Base-by-base conservation (phyloP, 129 eudicot genomes). In the Pulicaria dysenterica region DNA sequence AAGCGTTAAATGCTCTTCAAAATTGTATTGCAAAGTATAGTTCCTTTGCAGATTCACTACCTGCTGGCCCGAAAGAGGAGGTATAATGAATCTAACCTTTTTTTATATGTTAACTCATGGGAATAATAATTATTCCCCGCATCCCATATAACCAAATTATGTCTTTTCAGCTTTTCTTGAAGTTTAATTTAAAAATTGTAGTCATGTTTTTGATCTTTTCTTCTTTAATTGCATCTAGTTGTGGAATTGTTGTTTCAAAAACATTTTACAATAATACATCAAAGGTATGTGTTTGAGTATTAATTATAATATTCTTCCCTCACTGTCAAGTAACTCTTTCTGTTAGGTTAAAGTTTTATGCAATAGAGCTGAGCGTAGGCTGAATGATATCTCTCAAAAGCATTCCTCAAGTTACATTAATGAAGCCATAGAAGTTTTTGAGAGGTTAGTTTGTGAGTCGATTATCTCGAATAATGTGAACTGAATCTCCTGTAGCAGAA, bases 391-490 rank as follows among this genome's bases (percentile, higher is more conserved):
- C 19, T 5, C 47, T 39, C 46, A 60, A 60, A 39, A 37, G 16
- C 44, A 8, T 39, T 39, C 7, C n/a, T 15, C 7, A 8, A 17
- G 47, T 42, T 8, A 16, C 6, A 8, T 62, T 7, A 3, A 38
- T 15, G 3, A 15, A 4, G 7, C 5, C 4, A 42, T n/a, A 7
- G 36, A 39, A 40, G 6, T 0, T 41, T 4, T 39, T 62, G n/a
- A 15, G 36, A 15, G 50, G 48, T 63, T 42, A 63, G 50, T 41
- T 42, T 17, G 13, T 16, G 17, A 45, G 5, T 3, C 37, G 9
- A 43, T 59, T 38, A 60, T 39, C 16, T 39, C 6, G 47, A 60
- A n/a, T 13, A 60, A 60, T 60, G 67, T 60, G 46, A 60, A 4
- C 31, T 1, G 3, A 60, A 60, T 14, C 19, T 3, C 5, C 43